Conservation (phyloP, 176 grass and related monocot species). For the Poa annua region DNA sequence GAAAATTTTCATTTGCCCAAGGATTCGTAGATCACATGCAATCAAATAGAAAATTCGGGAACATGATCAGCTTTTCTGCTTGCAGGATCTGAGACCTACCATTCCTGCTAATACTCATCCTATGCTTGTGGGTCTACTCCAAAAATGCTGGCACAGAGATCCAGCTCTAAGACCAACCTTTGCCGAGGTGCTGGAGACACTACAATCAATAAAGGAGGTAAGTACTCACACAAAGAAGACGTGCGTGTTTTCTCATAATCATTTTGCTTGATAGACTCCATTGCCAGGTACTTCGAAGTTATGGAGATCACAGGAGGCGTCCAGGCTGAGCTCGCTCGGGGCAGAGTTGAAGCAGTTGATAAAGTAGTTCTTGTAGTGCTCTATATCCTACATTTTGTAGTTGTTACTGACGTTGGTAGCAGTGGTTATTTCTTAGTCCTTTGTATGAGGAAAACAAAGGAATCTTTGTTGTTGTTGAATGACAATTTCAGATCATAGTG, state of each 20-base stretch:
- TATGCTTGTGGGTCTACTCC: slow-evolving; percentile 56
- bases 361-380: slow-evolving; percentile 19
- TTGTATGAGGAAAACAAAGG: not conserved
- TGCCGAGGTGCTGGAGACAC: slow-evolving; percentile 67
- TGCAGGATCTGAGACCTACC: slow-evolving; percentile 57
- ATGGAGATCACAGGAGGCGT: slow-evolving; percentile 36
- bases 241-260: not conserved
- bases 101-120: slow-evolving; percentile 68
- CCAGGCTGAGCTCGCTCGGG: slow-evolving; percentile 26
- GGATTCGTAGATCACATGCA: not conserved
- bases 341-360: slow-evolving; percentile 34
- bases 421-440: not conserved
- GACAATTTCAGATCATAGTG: slow-evolving; percentile 11
- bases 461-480: not conserved
- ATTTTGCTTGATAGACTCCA: not conserved
- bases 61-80: not conserved
- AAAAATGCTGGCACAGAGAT: slow-evolving; percentile 81
- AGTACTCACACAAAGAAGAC: not conserved
- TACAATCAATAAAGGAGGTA: slow-evolving; percentile 67
- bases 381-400: not conserved
- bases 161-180: slow-evolving; percentile 79
- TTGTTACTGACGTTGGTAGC: not conserved
- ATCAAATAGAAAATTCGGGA: not conserved
- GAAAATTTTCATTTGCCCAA: not conserved
- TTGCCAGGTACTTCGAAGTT: slow-evolving; percentile 35